Conservation (phyloP, 2,329 filamentous ascomycete species). For the Aspergillus clavatus region DNA sequence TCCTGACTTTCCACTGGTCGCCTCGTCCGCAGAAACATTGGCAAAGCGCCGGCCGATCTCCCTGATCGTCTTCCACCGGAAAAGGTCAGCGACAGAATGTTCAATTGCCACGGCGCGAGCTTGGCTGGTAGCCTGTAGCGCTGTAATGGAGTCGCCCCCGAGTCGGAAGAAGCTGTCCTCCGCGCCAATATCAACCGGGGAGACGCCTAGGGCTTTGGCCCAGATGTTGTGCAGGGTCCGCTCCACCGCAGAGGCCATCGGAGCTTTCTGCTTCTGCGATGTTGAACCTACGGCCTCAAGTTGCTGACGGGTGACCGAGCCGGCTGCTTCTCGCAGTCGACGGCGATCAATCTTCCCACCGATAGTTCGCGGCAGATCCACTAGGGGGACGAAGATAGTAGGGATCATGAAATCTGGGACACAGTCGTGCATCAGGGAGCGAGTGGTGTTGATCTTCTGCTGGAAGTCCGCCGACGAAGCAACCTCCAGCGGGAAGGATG, state of each 20-base stretch:
- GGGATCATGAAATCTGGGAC: background rate
- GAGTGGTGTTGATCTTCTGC: background rate
- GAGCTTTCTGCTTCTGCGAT: background rate
- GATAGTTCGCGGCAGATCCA: constrained; percentile 33
- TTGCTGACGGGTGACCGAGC: background rate
- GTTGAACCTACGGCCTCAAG: background rate
- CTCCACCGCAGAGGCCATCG: background rate
- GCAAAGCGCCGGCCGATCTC: constrained; percentile 1
- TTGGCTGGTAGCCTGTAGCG: constrained; percentile 13
- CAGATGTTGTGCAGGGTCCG: constrained; percentile 10
- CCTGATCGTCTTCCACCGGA: constrained; percentile 6
- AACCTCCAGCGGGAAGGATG: background rate
- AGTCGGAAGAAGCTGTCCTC: constrained; percentile 22
- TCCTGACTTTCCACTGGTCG: background rate
- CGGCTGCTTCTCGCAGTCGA: constrained; percentile 20
- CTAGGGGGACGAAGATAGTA: constrained; percentile 31
- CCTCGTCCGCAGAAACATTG: background rate
- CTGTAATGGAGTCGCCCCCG: constrained; percentile 21
- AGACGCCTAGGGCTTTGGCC: constrained; percentile 9
- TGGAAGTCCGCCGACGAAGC: background rate
- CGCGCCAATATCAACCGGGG: constrained; percentile 1
- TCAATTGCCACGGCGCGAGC: constrained; percentile 5
- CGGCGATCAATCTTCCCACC: constrained; percentile 35
- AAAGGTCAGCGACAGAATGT: constrained; percentile 4
- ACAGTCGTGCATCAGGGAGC: background rate